These are phyloP conservation scores for Ophidiomyces ophidiicola DNA, from an alignment of 2,329 filamentous ascomycete species.

Conservation along the genomic window DNA sequence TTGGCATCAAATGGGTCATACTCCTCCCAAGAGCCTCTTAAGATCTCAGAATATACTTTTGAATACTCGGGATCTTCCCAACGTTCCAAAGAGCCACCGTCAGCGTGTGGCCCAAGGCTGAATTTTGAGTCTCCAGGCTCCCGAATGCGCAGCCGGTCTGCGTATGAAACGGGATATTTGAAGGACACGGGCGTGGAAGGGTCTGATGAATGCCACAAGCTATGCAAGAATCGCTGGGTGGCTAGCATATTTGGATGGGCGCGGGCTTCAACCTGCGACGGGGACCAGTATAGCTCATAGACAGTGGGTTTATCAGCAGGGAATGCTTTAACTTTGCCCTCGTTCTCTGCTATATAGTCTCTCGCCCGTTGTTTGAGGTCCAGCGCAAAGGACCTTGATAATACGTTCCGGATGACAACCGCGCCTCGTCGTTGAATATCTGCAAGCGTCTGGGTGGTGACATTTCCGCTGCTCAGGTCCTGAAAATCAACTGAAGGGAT, in stretches of 20 bases:
- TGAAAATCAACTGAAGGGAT: constrained; percentile 34
- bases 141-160: constrained; percentile 59
- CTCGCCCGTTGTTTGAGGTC: constrained; percentile 53
- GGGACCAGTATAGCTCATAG: constrained; percentile 65
- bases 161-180: constrained; percentile 53
- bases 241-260: constrained; percentile 51
- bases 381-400: constrained; percentile 51
- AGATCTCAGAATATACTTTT: constrained; percentile 59
- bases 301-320: constrained; percentile 56
- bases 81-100: constrained; percentile 61
- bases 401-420: constrained; percentile 53
- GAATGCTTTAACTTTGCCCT: constrained; percentile 42
- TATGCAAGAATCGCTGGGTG: constrained; percentile 51
- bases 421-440: constrained; percentile 48
- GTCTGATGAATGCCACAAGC: constrained; percentile 50
- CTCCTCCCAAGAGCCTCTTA: constrained; percentile 62
- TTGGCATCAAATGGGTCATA: constrained; percentile 75
- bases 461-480: constrained; percentile 29
- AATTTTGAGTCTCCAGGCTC: constrained; percentile 59
- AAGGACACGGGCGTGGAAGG: constrained; percentile 38
- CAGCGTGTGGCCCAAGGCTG: constrained; percentile 59
- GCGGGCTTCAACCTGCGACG: constrained; percentile 55
- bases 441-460: constrained; percentile 26
- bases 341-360: constrained; percentile 42
- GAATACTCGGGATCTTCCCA: constrained; percentile 63